Conservation (phyloP, 2,329 filamentous ascomycete species). For the Colletotrichum scovillei region DNA sequence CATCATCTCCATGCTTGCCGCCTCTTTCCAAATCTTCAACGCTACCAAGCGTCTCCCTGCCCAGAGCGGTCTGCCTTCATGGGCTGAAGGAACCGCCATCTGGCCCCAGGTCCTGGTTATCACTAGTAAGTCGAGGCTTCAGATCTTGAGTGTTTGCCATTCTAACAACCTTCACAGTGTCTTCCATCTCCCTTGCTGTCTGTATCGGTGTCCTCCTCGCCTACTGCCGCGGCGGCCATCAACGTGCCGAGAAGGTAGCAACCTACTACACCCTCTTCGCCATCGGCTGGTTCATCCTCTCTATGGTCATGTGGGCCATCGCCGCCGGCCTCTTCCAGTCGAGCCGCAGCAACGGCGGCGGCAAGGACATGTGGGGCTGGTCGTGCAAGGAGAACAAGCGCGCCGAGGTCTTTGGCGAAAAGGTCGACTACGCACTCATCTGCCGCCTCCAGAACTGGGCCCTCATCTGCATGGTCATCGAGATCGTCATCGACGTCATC, state of each 20-base stretch:
- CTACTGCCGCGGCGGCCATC: constrained; percentile 90
- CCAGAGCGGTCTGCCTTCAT: constrained; percentile 85
- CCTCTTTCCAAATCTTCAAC: constrained; percentile 94
- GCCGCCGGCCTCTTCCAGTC: constrained; percentile 88
- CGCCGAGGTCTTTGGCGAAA: constrained; percentile 78
- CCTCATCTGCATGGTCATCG: constrained; percentile 96
- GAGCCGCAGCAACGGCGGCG: constrained; percentile 73
- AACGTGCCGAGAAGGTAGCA: constrained; percentile 88
- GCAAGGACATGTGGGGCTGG: constrained; percentile 98
- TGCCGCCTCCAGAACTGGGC: constrained; percentile 97
- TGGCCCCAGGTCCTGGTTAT: constrained; percentile 94
- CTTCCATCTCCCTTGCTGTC: constrained; percentile 83
- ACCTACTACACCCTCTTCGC: constrained; percentile 97
- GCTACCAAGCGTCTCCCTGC: constrained; percentile 79
- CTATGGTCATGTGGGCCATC: constrained; percentile 90
- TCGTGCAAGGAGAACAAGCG: constrained; percentile 92
- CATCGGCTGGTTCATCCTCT: constrained; percentile 92
- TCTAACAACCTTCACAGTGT: constrained; percentile 56
- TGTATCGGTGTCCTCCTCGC: constrained; percentile 84
- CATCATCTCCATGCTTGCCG: constrained; percentile 87
- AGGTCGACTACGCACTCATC: constrained; percentile 89
- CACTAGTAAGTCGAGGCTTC: constrained; percentile 40
- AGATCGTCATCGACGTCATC: constrained; percentile 91
- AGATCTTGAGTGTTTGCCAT: neutral
- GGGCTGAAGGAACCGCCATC: constrained; percentile 81